phyloP scores from a whole-genome alignment of 805 yeast genomes.

The Starmerella floris region DNA sequence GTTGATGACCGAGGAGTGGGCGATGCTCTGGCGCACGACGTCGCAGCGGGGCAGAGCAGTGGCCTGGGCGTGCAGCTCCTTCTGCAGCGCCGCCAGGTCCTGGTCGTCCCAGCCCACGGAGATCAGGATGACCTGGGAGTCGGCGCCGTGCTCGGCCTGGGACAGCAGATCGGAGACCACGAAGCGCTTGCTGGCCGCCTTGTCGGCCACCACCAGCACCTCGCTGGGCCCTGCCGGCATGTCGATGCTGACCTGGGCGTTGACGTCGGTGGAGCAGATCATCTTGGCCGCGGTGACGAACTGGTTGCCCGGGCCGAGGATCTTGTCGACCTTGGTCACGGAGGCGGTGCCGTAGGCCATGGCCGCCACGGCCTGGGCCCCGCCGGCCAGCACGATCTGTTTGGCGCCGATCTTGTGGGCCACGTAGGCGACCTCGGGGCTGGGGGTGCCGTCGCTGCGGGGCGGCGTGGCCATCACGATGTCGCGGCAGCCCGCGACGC shows the following conservation, averaged over 20 bases:
- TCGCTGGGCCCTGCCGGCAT: slow-evolving; percentile 99
- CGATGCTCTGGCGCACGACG: slow-evolving; percentile 80
- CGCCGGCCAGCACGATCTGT: slow-evolving; percentile 89
- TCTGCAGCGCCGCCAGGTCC: slow-evolving; percentile 58
- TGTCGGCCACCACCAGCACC: slow-evolving; percentile 86
- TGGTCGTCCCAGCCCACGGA: slow-evolving; percentile 56
- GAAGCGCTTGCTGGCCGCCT: slow-evolving; percentile 77
- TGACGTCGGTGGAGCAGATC: slow-evolving; percentile 90
- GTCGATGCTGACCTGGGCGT: slow-evolving; percentile 89
- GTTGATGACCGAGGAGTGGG: slow-evolving; percentile 71
- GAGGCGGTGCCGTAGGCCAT: slow-evolving; percentile 96
- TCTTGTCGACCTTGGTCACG: slow-evolving; percentile 88
- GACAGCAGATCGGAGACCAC: slow-evolving; percentile 94
- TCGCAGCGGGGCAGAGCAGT: slow-evolving; percentile 75
- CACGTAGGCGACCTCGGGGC: slow-evolving; percentile 95
- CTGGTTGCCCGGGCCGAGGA: slow-evolving; percentile 97
- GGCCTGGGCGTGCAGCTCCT: slow-evolving; percentile 78
- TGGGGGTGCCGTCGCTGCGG: slow-evolving; percentile 75
- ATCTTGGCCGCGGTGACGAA: slow-evolving; percentile 98
- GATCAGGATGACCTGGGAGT: slow-evolving; percentile 87
- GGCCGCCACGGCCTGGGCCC: slow-evolving; percentile 98
- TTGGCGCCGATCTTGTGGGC: slow-evolving; percentile 92
- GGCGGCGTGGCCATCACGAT: slow-evolving; percentile 94
- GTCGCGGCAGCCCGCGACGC: slow-evolving; percentile 91
- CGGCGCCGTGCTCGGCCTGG: slow-evolving; percentile 98